Percentiles rank a stretch among this genome's conserved stretches.
Evolutionary conservation across 257 asterid species (phyloP).

Genomic region (Rehmannia glutinosa): DNA sequence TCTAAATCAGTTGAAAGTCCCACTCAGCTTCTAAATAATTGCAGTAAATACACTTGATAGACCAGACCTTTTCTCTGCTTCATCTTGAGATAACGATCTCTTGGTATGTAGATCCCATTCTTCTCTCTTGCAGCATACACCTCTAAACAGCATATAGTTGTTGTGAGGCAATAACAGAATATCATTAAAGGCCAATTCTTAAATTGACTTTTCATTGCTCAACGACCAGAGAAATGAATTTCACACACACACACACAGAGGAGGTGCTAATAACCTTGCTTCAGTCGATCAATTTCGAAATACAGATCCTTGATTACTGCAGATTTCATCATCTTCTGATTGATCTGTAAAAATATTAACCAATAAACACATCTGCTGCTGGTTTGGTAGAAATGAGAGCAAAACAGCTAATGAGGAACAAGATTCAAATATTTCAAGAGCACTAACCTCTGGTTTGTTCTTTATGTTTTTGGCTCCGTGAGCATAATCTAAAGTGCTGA

Average conservation of each 20-base stretch:
- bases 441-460: constrained; percentile 93
- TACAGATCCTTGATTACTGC: constrained; percentile 65
- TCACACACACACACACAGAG: background rate
- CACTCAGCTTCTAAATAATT: background rate
- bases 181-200: background rate
- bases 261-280: constrained; percentile 65
- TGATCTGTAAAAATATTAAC: constrained; percentile 51
- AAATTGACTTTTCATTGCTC: constrained; percentile 9
- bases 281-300: constrained; percentile 83
- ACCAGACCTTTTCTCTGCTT: constrained; percentile 92
- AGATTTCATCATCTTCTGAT: constrained; percentile 89
- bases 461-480: constrained; percentile 98
- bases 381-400: constrained; percentile 10
- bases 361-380: background rate
- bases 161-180: constrained; percentile 4
- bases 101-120: constrained; percentile 96
- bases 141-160: constrained; percentile 51
- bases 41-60: background rate
- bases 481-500: constrained; percentile 94
- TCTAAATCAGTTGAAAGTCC: constrained; percentile 3
- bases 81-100: constrained; percentile 93
- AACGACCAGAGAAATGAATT: background rate
- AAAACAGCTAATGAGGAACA: background rate
- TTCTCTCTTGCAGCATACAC: constrained; percentile 98
- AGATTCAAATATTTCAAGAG: background rate